These are phyloP conservation scores for Groenewaldozyma auringiensis DNA, from an alignment of 1,139 yeast species.

Conservation along the genomic window DNA sequence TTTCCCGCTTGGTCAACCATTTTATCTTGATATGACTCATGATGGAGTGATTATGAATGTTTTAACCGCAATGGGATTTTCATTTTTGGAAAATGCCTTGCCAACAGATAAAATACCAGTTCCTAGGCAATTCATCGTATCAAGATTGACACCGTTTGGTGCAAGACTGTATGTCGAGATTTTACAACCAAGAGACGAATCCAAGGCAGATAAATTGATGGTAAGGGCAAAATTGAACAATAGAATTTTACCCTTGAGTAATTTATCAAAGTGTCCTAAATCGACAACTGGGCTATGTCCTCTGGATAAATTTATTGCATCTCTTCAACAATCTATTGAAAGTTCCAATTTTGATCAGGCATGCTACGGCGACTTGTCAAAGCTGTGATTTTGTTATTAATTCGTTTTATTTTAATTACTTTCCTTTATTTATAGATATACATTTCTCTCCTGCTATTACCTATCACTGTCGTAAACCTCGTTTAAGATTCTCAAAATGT, in stretches of 20 bases:
- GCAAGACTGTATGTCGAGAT: constrained; percentile 37
- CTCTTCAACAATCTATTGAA: constrained; percentile 28
- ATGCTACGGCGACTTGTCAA: constrained; percentile 27
- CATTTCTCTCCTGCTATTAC: no score
- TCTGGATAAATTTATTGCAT: constrained; percentile 28
- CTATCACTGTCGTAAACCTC: constrained; percentile 38
- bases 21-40: constrained; percentile 39
- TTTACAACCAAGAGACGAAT: constrained; percentile 21
- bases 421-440: constrained; percentile 1
- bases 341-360: constrained; percentile 29
- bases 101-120: constrained; percentile 31
- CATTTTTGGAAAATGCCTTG: constrained; percentile 31
- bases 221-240: constrained; percentile 35
- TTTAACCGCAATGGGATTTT: constrained; percentile 35
- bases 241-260: constrained; percentile 34
- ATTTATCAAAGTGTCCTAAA: constrained; percentile 32
- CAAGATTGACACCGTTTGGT: constrained; percentile 38
- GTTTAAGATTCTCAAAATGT: constrained; percentile 62
- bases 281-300: constrained; percentile 33
- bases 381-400: no score
- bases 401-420: background rate
- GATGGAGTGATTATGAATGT: constrained; percentile 36
- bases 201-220: constrained; percentile 13
- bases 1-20: constrained; percentile 37
- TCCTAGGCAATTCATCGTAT: constrained; percentile 36